Base-by-base conservation (phyloP, 1,284 basidiomycete species). In the Malassezia nana region DNA sequence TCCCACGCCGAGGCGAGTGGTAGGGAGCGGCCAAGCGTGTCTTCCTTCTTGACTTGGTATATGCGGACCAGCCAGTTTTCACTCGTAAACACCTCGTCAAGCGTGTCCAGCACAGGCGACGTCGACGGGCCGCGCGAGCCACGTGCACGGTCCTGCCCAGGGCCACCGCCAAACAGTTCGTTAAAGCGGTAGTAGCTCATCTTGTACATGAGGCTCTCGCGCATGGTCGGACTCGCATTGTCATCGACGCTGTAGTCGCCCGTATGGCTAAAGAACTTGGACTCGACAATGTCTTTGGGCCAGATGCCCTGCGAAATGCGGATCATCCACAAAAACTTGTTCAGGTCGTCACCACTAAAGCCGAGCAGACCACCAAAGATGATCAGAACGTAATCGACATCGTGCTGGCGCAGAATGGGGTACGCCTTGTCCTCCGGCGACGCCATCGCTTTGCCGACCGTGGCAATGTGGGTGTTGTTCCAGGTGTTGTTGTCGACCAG, bases 401-500 rank as follows among this genome's bases (percentile, higher is more conserved):
- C 94, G 75, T 99, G 94, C 77, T 94, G 86, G 61, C 87, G 83
- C 55, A 98, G 80, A 73, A 98, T 95, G 4, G 91, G 91, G 76
- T 96, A 98, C 0, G 94, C 89, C 40, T 88, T 84, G 64, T 96
- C 92, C 77, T 99, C 94, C 53, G 81, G 76, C 51, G 85, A 87
- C 4, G 89, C 85, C 94, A 99, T 98, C 57, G 90, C 91, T 50
- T 67, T 66, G 30, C 69, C 69, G 16, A 66, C 67, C 18, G 64
- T 64, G 22, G 67, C 67, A 25, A 68, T 70, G 58, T 98, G 77
- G 16, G 77, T 78, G 78, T 99, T 99, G 78, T 99, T 98, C 94
- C 94, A 99, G 1, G 94, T 99, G 75, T 98, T 98, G 79, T 98
- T 98, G 76, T 98, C 94, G 9, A 98, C 94, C 55, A 99, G 78